Percentiles rank a stretch among this genome's conserved stretches.
phyloP scores from a whole-genome alignment of 352 stramenopile species.

The Pythium utonaiense region DNA sequence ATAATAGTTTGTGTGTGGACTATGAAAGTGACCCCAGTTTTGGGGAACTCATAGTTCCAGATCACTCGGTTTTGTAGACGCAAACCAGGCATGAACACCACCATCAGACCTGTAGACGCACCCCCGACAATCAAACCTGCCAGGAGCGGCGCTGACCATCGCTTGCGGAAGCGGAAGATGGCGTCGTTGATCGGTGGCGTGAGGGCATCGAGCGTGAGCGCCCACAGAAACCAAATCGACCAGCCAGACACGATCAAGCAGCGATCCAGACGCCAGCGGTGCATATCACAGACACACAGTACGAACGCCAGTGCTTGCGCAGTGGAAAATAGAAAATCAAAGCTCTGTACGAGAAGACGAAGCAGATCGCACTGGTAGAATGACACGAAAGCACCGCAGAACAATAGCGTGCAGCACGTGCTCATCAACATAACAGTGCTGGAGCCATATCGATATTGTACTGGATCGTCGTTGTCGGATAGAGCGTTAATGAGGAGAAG shows the following conservation, averaged over 20 bases:
- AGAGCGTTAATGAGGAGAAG: not conserved
- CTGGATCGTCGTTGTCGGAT: not conserved
- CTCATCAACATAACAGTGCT: not conserved
- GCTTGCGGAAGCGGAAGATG: constrained; percentile 5
- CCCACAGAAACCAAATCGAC: constrained; percentile 13
- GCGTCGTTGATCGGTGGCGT: constrained; percentile 2
- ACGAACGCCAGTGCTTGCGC: not conserved
- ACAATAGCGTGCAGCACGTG: not conserved
- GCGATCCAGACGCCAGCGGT: constrained; percentile 1
- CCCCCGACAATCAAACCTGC: not conserved
- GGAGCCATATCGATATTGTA: not conserved
- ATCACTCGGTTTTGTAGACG: not conserved
- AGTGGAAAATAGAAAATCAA: constrained; percentile 12
- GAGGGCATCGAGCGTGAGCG: constrained; percentile 7
- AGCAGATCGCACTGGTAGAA: constrained; percentile 8
- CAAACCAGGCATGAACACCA: not conserved
- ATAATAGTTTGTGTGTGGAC: constrained; percentile 5
- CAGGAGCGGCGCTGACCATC: not conserved
- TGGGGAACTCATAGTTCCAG: not conserved
- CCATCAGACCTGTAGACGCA: not conserved
- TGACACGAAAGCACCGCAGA: not conserved
- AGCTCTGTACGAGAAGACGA: not conserved
- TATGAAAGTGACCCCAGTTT: not conserved
- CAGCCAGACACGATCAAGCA: not conserved
- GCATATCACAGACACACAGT: not conserved